Evolutionary conservation across 2,329 filamentous ascomycete genomes (phyloP).

Genomic region (Fusarium pseudocircinatum): DNA sequence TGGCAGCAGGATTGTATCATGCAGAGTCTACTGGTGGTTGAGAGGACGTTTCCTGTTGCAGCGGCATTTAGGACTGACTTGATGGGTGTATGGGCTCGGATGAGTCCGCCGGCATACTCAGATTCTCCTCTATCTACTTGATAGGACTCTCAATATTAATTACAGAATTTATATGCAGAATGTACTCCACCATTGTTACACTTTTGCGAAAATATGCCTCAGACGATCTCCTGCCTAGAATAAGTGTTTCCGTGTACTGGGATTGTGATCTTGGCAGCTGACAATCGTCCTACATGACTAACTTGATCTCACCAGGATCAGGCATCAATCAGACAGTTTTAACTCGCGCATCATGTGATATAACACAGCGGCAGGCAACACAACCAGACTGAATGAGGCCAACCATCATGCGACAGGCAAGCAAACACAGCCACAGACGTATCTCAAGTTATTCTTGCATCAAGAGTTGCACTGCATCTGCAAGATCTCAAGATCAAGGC

Average conservation of each 20-base stretch:
- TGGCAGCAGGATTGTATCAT: conserved; percentile 40
- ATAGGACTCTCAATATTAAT: no score
- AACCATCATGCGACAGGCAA: conserved; percentile 11
- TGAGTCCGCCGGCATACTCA: not conserved
- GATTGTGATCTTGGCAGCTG: conserved; percentile 9
- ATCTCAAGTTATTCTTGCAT: not conserved
- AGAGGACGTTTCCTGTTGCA: conserved; percentile 42
- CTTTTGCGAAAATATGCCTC: not conserved
- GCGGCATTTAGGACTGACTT: conserved; percentile 39
- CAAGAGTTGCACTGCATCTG: not conserved
- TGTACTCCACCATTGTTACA: not conserved
- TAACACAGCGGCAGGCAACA: conserved; percentile 9
- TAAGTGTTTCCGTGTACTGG: not conserved
- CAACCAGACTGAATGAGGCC: not conserved
- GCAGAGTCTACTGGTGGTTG: conserved; percentile 28
- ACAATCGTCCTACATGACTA: conserved; percentile 1
- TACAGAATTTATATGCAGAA: no score
- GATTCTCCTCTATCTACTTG: not conserved
- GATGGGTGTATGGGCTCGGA: conserved; percentile 27
- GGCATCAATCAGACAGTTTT: conserved; percentile 13
- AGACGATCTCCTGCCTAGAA: not conserved
- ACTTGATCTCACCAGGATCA: conserved; percentile 2
- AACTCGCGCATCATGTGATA: conserved; percentile 27
- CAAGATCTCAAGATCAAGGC: conserved; percentile 7
- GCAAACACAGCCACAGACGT: conserved; percentile 1